Evolutionary conservation across 2,329 filamentous ascomycete genomes (phyloP), one percentile per base, ranked within the genome.

Genomic region (Scopulariopsis brevicaulis): DNA sequence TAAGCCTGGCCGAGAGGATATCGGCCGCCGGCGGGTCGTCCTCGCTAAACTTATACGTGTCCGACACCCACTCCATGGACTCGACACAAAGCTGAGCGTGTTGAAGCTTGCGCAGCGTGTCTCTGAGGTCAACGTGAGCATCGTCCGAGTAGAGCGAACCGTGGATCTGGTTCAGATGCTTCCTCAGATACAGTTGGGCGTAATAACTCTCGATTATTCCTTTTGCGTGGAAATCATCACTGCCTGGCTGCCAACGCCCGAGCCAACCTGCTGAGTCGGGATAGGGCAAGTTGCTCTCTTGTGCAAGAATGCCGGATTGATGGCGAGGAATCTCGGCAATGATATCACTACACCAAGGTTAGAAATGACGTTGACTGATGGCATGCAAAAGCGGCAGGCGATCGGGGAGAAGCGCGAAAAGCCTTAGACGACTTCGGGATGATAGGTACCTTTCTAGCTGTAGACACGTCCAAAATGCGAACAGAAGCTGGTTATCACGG

Each of bases 401-500:
- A 3, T 7, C 15, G n/a, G 20, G 46, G 6, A 50, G 46, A 2
- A 20, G 20, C n/a, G n/a, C 3, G 3, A 18, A 40, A 40, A 40
- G 37, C 4, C 37, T 14, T 5, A 6, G 12, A 40, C 37, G 18
- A 6, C 18, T 50, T 24, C 46, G 3, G 20, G n/a, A 48, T 43
- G 24, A 10, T 11, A 61, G 71, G 63, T 70, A 90, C 87, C 86
- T 96, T 71, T 97, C 93, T 12, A 97, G 78, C 67, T 97, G 93
- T 62, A 96, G 75, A 68, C 90, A 96, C 8, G 92, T 94, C 93
- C 93, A 97, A 65, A 92, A 96, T 0, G 90, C 87, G 64, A 95
- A 80, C 15, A 87, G 77, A 40, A 87, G 77, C 59, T 86, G 77
- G 66, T 91, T 89, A 64, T 85, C 80, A 53, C 74, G 64, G 28